Evolutionary conservation across 805 yeast species (phyloP).

Genomic region (Blastobotrys chiropterorum): DNA sequence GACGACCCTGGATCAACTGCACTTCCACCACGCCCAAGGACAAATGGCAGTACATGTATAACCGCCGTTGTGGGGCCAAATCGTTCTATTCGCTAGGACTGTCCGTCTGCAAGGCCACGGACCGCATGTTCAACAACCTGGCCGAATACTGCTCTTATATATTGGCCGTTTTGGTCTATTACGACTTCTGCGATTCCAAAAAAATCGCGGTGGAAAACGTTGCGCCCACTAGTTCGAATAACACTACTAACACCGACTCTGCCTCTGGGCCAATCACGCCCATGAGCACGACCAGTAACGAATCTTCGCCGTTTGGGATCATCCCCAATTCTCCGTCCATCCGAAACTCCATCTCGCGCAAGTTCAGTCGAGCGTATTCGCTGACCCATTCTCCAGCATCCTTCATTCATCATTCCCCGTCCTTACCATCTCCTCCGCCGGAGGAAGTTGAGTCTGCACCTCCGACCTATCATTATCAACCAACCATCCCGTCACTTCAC

Average conservation of each 20-base stretch:
- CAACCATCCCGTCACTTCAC: neutral
- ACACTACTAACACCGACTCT: neutral
- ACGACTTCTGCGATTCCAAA: slow-evolving; percentile 7
- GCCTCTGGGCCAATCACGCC: no score
- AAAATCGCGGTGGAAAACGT: slow-evolving; percentile 1
- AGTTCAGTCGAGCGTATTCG: neutral
- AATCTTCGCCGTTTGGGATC: neutral
- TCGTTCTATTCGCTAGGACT: slow-evolving; percentile 15
- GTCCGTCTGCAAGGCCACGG: slow-evolving; percentile 6
- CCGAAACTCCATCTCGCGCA: neutral
- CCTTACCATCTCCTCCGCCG: neutral
- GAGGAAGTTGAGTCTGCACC: neutral
- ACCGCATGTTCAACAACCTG: neutral
- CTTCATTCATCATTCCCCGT: neutral
- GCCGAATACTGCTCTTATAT: slow-evolving; percentile 7
- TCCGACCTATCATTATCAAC: neutral
- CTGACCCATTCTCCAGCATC: neutral
- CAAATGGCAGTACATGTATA: slow-evolving; percentile 9
- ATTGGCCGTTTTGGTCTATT: slow-evolving; percentile 10
- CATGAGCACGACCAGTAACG: neutral
- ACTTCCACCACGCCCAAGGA: neutral
- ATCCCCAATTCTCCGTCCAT: neutral
- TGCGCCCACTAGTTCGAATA: neutral
- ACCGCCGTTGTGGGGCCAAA: slow-evolving; percentile 5
- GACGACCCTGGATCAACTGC: slow-evolving; percentile 6